Conservation (phyloP, 2,329 filamentous ascomycete genomes). For the Pezicula neosporulosa region DNA sequence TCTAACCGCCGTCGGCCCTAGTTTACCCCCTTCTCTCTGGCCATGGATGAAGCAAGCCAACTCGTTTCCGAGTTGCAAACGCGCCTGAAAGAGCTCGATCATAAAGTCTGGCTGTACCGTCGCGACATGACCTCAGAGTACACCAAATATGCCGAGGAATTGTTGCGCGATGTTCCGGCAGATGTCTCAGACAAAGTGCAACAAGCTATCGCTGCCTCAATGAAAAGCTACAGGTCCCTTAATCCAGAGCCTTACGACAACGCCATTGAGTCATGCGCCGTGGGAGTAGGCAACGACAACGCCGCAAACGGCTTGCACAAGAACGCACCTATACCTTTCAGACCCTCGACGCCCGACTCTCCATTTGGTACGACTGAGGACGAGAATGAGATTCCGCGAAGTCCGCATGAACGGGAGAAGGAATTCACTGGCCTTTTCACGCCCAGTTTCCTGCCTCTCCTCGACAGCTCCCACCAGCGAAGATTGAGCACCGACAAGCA, state of each 20-base stretch:
- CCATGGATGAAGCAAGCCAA: slow-evolving; percentile 47
- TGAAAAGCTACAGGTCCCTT: slow-evolving; percentile 21
- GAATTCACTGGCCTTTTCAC: slow-evolving; percentile 62
- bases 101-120: slow-evolving; percentile 53
- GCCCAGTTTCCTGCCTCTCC: slow-evolving; percentile 57
- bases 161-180: slow-evolving; percentile 44
- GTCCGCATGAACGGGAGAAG: slow-evolving; percentile 51
- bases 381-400: slow-evolving; percentile 30
- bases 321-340: slow-evolving; percentile 26
- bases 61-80: slow-evolving; percentile 28
- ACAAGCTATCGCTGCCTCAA: slow-evolving; percentile 31
- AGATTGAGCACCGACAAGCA: slow-evolving; percentile 17
- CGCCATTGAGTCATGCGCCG: slow-evolving; percentile 18
- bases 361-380: slow-evolving; percentile 34
- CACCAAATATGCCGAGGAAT: slow-evolving; percentile 46
- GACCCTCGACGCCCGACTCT: slow-evolving; percentile 30
- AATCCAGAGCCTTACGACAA: slow-evolving; percentile 14
- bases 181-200: slow-evolving; percentile 46
- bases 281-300: slow-evolving; percentile 13
- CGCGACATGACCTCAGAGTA: slow-evolving; percentile 56
- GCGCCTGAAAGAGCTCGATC: slow-evolving; percentile 48
- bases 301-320: slow-evolving; percentile 5
- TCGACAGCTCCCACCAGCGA: slow-evolving; percentile 39
- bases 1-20: neutral
- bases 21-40: neutral